Evolutionary conservation across 148 eudicot species (phyloP), one percentile per base, ranked within the genome.

Genomic region (Arbutus unedo): DNA sequence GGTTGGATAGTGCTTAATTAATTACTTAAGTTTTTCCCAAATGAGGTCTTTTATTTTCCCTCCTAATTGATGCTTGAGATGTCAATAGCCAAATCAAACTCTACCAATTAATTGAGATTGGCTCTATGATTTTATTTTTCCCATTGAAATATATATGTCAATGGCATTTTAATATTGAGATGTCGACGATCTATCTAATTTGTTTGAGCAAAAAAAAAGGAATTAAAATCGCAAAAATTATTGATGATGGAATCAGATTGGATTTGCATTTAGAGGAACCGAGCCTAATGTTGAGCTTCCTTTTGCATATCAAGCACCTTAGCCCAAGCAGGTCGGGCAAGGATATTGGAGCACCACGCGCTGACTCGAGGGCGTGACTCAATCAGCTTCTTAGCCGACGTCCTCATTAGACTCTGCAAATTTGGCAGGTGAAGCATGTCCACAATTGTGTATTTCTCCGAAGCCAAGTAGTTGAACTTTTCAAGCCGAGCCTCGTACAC

Each of bases 401-500:
- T 67, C 10, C 44, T 78, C 78, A 78, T 21, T 3, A 87, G 81
- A 18, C 74, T 25, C n/a, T 84, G 85, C 68, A 87, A 67, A 25
- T 81, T 70, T 6, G 89, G 89, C 45, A 87, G 38, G 71, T 87
- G 89, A 13, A 82, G 66, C 2, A 87, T 2, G 38, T 84, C 89
- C 15, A 47, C 89, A 0, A 84, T 77, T 1, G 83, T 87, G 78
- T 81, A 87, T 53, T 78, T 80, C 44, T 84, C 85, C 59, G 83
- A 53, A 48, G 48, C 85, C 85, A 87, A 82, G 78, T 81, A 84
- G 81, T 82, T 84, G n/a, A n/a, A 45, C 57, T 87, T 79, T 5
- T 13, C 51, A 6, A 87, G 87, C 59, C 43, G 80, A 44, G 87
- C 80, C 76, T 87, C 89, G 9, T 87, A 87, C 60, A 87, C 86